Evolutionary conservation across 2,329 filamentous ascomycete species (phyloP), one percentile per base, ranked within the genome.

Genomic region (Cryphonectria carpinicola): DNA sequence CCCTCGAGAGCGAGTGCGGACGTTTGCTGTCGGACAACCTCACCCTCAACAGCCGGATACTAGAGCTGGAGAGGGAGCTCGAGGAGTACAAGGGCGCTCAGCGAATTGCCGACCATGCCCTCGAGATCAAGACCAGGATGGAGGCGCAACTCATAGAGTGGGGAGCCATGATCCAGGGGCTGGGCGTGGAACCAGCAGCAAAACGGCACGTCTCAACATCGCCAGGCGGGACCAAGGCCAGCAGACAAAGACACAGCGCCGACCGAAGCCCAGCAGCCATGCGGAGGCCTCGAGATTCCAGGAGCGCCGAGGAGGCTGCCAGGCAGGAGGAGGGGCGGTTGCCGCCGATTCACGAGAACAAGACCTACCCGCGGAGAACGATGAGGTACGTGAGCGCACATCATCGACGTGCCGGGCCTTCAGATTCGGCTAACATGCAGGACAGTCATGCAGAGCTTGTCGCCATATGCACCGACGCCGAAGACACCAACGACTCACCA

Each of bases 11-110:
- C 77, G 92, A 97, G 80, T 90, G 89, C 73, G 89, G 91, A 56
- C 89, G 90, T 65, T 86, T 95, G 74, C 84, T 95, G 35, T 89
- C 91, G n/a, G 92, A 96, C 75, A 96, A 96, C 77, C 86, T 95
- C 69, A 86, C 90, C 68, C 85, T 96, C 19, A 88, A 90, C 66
- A 86, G 92, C 72, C 88, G 92, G 72, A 88, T 94, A 62, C 80
- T 95, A 66, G 88, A 89, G 66, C 84, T 95, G 2, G 88, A 94
- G 76, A 88, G 88, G 69, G 88, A 92, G 69, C 81, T 92, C 46
- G 87, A 92, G 70, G 87, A 92, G 70, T 86, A 89, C 74, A 88
- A 87, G 68, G 85, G 86, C 64, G 82, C 86, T 62, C 85, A 86
- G 62, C 83, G 88, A 67, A 87, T 90, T 41, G 87, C 89, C 70